phyloP scores from a whole-genome alignment of 768 basidiomycete genomes.

The Coprinellus micaceus region DNA sequence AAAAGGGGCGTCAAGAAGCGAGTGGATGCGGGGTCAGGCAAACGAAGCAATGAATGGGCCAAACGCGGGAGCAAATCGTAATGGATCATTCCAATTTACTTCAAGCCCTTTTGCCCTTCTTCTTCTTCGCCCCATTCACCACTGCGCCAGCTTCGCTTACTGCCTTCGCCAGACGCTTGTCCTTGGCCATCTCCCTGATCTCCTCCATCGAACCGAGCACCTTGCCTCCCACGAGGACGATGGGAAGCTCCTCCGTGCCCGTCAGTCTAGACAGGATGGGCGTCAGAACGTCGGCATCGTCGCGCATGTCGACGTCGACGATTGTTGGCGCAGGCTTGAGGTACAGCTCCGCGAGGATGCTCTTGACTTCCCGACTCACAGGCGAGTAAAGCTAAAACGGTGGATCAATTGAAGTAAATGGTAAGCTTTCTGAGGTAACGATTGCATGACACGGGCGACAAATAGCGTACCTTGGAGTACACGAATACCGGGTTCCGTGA shows the following conservation, averaged over 20 bases:
- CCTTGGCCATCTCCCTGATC: conserved; percentile 46
- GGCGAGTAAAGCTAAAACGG: conserved; percentile 55
- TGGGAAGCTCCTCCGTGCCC: conserved; percentile 48
- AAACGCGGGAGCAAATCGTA: conserved; percentile 7
- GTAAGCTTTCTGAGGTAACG: conserved; percentile 2
- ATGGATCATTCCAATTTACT: conserved; percentile 18
- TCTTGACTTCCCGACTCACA: conserved; percentile 62
- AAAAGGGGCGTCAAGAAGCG: background rate
- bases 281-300: conserved; percentile 60
- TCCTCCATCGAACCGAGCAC: conserved; percentile 49
- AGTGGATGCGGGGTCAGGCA: background rate
- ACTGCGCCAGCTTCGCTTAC: conserved; percentile 56
- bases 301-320: conserved; percentile 70
- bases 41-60: no score
- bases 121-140: conserved; percentile 50
- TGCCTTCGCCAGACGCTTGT: conserved; percentile 49
- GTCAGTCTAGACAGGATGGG: conserved; percentile 66
- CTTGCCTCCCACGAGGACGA: conserved; percentile 67
- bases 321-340: conserved; percentile 62
- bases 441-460: conserved; percentile 7
- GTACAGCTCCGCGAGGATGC: conserved; percentile 50
- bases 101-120: conserved; percentile 49
- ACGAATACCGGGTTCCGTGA: conserved; percentile 68
- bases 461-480: conserved; percentile 58
- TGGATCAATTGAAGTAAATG: conserved; percentile 1